A percentile compares a stretch with the other conserved stretches of the same genome.
Conservation (phyloP, 2,329 filamentous ascomycete species). For the Alternaria sp. region DNA sequence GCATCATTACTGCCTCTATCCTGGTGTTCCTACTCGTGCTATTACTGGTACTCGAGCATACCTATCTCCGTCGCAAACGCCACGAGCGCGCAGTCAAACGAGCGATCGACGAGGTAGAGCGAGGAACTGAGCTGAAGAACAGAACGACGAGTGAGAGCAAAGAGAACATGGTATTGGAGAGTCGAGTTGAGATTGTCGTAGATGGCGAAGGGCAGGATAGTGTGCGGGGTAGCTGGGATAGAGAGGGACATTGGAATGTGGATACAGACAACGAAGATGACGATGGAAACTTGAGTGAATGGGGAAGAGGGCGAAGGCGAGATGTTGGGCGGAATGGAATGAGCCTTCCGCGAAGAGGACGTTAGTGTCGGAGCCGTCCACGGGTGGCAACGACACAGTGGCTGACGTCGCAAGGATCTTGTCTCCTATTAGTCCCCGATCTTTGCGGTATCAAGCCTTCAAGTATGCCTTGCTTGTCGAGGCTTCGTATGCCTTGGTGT, state of each 20-base stretch:
- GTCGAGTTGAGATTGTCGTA: slow-evolving; percentile 31
- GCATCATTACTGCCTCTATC: slow-evolving; percentile 9
- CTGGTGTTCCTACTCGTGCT: slow-evolving; percentile 10
- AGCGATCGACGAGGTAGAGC: slow-evolving; percentile 30
- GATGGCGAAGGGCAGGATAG: slow-evolving; percentile 16
- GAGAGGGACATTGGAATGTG: slow-evolving; percentile 3
- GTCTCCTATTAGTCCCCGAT: not conserved
- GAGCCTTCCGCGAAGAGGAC: slow-evolving; percentile 19
- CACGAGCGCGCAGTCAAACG: slow-evolving; percentile 21
- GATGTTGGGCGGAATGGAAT: slow-evolving; percentile 15
- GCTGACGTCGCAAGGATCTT: not conserved
- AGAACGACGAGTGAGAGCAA: slow-evolving; percentile 10
- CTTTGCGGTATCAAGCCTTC: not conserved
- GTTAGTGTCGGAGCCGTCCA: not conserved
- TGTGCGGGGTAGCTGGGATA: slow-evolving; percentile 3
- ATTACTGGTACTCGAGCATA: slow-evolving; percentile 17
- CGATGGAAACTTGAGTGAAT: slow-evolving; percentile 16
- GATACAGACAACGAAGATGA: not conserved
- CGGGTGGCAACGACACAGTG: not conserved
- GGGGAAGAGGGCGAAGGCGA: slow-evolving; percentile 18
- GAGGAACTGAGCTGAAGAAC: slow-evolving; percentile 6
- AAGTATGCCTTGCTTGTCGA: not conserved
- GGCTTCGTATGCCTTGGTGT: not conserved
- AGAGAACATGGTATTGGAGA: slow-evolving; percentile 36
- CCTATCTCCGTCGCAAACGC: slow-evolving; percentile 25